Evolutionary conservation across 2,329 filamentous ascomycete genomes (phyloP).

Genomic region (Oidium heveae): DNA sequence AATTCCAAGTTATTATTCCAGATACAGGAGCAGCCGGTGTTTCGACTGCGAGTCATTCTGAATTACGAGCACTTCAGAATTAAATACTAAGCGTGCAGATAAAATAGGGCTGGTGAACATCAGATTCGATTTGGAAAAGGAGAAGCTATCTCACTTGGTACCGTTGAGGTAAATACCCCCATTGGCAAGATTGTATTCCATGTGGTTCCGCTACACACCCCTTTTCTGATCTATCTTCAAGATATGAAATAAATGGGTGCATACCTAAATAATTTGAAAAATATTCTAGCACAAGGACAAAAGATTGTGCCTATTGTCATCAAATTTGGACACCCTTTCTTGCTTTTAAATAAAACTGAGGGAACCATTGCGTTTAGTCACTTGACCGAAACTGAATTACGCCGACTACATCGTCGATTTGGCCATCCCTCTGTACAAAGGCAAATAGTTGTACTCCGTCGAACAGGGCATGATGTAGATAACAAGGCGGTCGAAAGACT

Average conservation of each 20-base stretch:
- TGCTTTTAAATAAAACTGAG: background rate
- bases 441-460: background rate
- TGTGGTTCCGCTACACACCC: background rate
- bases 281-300: background rate
- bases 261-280: background rate
- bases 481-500: background rate
- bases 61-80: background rate
- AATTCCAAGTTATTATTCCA: background rate
- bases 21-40: background rate
- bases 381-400: background rate
- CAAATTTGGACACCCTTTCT: background rate
- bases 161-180: background rate
- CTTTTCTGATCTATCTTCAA: background rate
- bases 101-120: background rate
- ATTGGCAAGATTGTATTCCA: background rate
- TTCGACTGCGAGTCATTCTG: background rate
- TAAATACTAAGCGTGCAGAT: background rate
- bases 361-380: background rate
- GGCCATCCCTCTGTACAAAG: background rate
- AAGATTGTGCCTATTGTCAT: background rate
- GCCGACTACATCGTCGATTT: background rate
- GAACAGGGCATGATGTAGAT: background rate
- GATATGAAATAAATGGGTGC: background rate
- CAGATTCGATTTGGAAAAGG: background rate
- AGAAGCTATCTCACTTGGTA: background rate